Percentiles rank a stretch among this genome's conserved stretches.
Conservation (phyloP, 805 yeast species). For the Lipomyces starkeyi region DNA sequence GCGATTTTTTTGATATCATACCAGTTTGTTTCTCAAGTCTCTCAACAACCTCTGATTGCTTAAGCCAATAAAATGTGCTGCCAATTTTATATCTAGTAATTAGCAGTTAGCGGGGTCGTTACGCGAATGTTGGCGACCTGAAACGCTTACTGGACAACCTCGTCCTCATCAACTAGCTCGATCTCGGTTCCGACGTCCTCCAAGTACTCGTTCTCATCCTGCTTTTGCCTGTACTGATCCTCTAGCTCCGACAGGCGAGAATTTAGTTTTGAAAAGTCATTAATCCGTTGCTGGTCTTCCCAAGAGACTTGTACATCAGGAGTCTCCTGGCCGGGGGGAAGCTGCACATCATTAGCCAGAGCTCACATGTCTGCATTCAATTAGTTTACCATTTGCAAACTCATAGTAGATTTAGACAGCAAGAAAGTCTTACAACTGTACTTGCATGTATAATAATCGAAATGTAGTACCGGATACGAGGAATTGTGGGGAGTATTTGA, state of each 20-base stretch:
- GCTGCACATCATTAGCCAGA: slow-evolving; percentile 13
- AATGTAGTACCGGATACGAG: background rate
- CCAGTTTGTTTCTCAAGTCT: slow-evolving; percentile 68
- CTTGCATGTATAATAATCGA: background rate
- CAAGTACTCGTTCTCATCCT: slow-evolving; percentile 80
- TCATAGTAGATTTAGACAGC: slow-evolving; percentile 13
- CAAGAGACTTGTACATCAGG: slow-evolving; percentile 61
- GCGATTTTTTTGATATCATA: background rate
- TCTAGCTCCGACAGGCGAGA: slow-evolving; percentile 67
- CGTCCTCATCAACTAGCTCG: slow-evolving; percentile 75
- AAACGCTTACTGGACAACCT: slow-evolving; percentile 43
- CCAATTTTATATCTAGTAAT: slow-evolving; percentile 68
- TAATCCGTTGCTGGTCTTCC: slow-evolving; percentile 90
- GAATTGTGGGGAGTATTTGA: background rate
- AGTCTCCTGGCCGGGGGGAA: slow-evolving; percentile 35
- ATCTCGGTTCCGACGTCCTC: slow-evolving; percentile 86
- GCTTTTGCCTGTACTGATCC: slow-evolving; percentile 55
- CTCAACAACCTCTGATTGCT: slow-evolving; percentile 68
- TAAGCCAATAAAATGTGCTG: slow-evolving; percentile 72
- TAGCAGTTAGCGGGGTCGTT: background rate
- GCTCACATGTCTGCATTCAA: background rate
- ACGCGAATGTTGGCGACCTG: background rate
- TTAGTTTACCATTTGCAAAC: slow-evolving; percentile 30
- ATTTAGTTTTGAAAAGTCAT: slow-evolving; percentile 83
- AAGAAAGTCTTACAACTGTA: background rate